Evolutionary conservation across 176 grass and related monocot genomes (phyloP).

Genomic region (Aegilops bicornis): DNA sequence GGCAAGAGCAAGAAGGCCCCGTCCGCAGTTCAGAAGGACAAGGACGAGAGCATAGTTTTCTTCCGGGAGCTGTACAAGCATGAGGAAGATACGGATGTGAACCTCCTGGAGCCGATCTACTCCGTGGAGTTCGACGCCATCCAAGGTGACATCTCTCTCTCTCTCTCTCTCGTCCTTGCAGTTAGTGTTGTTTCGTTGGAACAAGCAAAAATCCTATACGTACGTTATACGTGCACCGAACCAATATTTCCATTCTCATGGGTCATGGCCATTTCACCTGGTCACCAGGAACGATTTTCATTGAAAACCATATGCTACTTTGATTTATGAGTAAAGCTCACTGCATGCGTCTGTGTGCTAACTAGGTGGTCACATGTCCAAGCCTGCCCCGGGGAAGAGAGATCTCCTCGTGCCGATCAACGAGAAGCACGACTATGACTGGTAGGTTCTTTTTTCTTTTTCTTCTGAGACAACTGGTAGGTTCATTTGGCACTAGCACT

Average conservation of each 20-base stretch:
- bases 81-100: slow-evolving; percentile 48
- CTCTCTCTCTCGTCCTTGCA: not conserved
- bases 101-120: slow-evolving; percentile 54
- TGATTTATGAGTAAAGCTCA: not conserved
- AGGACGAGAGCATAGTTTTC: slow-evolving; percentile 59
- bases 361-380: slow-evolving; percentile 18
- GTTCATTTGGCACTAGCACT: too few species aligned
- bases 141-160: slow-evolving; percentile 35
- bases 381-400: slow-evolving; percentile 30
- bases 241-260: too few species aligned
- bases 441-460: slow-evolving; percentile 15
- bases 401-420: slow-evolving; percentile 42
- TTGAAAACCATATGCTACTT: not conserved
- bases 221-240: not conserved
- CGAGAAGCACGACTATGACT: slow-evolving; percentile 62
- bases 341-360: not conserved
- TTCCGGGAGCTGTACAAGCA: slow-evolving; percentile 57
- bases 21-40: slow-evolving; percentile 24
- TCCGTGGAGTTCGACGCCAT: slow-evolving; percentile 51
- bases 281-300: not conserved
- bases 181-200: too few species aligned
- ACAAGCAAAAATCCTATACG: not conserved
- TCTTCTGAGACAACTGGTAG: too few species aligned
- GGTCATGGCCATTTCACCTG: not conserved
- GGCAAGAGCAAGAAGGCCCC: slow-evolving; percentile 29